Conservation (phyloP, 2,329 filamentous ascomycete genomes). For the Ophiostoma australiae region DNA sequence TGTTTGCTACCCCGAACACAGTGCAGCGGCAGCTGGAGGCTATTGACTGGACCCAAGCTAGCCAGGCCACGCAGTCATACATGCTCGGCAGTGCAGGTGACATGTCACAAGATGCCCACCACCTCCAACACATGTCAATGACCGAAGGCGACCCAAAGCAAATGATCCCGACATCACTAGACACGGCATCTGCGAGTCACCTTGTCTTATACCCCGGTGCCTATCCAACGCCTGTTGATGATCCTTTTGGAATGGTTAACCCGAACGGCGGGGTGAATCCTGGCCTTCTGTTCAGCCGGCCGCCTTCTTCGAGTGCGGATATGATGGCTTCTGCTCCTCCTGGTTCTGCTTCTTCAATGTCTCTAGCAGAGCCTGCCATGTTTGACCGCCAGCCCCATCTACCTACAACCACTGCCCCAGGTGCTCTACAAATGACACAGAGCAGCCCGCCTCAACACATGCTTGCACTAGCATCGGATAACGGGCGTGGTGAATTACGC, state of each 20-base stretch:
- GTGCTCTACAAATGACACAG: constrained; percentile 29
- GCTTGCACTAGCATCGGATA: constrained; percentile 32
- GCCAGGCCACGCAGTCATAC: constrained; percentile 40
- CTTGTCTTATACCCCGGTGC: constrained; percentile 39
- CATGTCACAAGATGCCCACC: constrained; percentile 32
- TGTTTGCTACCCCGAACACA: constrained; percentile 41
- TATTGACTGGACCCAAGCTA: constrained; percentile 53
- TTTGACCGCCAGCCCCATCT: constrained; percentile 29
- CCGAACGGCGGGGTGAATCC: constrained; percentile 53
- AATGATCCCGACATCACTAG: constrained; percentile 37
- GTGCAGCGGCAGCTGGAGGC: constrained; percentile 49
- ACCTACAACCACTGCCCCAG: constrained; percentile 28
- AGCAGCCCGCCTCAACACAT: constrained; percentile 29
- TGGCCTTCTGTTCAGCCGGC: constrained; percentile 53
- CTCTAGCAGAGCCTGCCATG: constrained; percentile 23
- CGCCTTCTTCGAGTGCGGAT: constrained; percentile 46
- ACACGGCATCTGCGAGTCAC: constrained; percentile 37
- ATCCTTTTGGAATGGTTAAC: constrained; percentile 48
- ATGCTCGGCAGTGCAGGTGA: constrained; percentile 44
- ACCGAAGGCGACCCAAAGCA: constrained; percentile 48
- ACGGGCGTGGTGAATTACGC: constrained; percentile 39
- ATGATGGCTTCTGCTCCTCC: constrained; percentile 28
- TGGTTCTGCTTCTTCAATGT: neutral
- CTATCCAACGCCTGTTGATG: constrained; percentile 44
- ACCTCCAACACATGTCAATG: constrained; percentile 29